Evolutionary conservation across 768 basidiomycete species (phyloP).

Genomic region (Agaricus subrufescens): DNA sequence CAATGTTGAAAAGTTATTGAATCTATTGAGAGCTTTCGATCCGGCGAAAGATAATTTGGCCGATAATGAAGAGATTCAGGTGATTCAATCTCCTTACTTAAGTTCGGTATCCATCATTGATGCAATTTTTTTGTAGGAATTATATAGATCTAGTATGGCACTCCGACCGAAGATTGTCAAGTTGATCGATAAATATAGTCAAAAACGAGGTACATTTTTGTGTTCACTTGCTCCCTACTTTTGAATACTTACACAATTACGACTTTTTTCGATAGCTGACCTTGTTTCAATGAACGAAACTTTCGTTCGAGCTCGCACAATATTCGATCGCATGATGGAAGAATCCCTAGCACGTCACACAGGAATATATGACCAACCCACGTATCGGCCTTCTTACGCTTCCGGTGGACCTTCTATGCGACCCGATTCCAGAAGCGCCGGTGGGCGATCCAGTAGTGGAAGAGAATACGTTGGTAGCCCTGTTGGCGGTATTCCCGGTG

Average conservation of each 20-base stretch:
- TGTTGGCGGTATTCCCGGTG: not conserved
- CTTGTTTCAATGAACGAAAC: slow-evolving; percentile 93
- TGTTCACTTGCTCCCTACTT: not conserved
- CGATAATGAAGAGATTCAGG: slow-evolving; percentile 87
- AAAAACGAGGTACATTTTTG: slow-evolving; percentile 61
- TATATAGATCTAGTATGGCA: slow-evolving; percentile 87
- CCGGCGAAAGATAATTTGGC: slow-evolving; percentile 78
- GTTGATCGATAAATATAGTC: slow-evolving; percentile 94
- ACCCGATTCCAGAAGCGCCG: slow-evolving; percentile 10
- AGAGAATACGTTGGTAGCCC: slow-evolving; percentile 9
- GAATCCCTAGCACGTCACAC: slow-evolving; percentile 77
- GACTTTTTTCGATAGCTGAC: slow-evolving; percentile 54
- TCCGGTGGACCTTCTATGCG: slow-evolving; percentile 10
- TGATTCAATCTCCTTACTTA: slow-evolving; percentile 23
- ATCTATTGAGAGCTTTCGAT: slow-evolving; percentile 70
- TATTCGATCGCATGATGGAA: slow-evolving; percentile 94
- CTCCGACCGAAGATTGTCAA: slow-evolving; percentile 94
- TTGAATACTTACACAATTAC: not conserved
- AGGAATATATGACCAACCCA: slow-evolving; percentile 51
- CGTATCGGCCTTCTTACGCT: slow-evolving; percentile 14
- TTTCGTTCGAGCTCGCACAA: slow-evolving; percentile 81
- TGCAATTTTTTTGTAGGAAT: slow-evolving; percentile 46
- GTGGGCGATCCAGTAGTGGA: not conserved
- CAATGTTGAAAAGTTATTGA: slow-evolving; percentile 76
- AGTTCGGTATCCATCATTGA: not conserved